A percentile compares a stretch with the other conserved stretches of the same genome.
Evolutionary conservation across 108 stramenopile genomes (phyloP).

Genomic region (Nitzschia sp.): DNA sequence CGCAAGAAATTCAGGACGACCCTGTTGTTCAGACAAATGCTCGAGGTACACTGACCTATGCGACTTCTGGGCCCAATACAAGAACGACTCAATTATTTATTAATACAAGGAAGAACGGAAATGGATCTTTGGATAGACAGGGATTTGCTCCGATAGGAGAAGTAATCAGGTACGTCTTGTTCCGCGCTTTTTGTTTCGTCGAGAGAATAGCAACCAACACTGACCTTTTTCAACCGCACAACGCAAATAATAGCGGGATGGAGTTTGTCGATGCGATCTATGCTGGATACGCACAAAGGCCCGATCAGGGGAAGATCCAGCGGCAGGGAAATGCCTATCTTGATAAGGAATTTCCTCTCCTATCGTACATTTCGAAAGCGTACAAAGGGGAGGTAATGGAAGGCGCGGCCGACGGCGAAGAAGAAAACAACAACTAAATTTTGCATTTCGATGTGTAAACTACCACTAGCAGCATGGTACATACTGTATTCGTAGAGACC

Average conservation of each 20-base stretch:
- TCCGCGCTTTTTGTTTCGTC: not conserved
- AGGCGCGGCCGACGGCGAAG: not conserved
- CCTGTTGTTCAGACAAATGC: constrained; percentile 75
- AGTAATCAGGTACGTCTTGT: constrained; percentile 41
- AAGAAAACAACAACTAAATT: not conserved
- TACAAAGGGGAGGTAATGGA: not conserved
- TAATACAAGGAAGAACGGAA: constrained; percentile 64
- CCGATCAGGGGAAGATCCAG: constrained; percentile 64
- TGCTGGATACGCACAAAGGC: constrained; percentile 66
- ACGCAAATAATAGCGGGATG: constrained; percentile 74
- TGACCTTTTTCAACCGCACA: not conserved
- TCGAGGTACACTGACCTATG: constrained; percentile 81
- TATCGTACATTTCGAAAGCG: constrained; percentile 51
- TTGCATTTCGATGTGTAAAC: no score
- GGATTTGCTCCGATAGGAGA: constrained; percentile 88
- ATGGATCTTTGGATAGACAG: constrained; percentile 71
- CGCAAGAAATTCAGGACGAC: constrained; percentile 68
- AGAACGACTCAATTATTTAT: constrained; percentile 91
- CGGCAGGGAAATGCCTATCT: constrained; percentile 62
- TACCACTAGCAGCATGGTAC: no score
- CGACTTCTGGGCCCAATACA: constrained; percentile 79
- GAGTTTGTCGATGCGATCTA: constrained; percentile 74
- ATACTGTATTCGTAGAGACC: no score
- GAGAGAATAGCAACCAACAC: not conserved
- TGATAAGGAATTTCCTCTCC: constrained; percentile 57